Percentiles rank a stretch among this genome's conserved stretches.
phyloP scores from a whole-genome alignment of 2,329 filamentous ascomycete species.

The Thielaviopsis ethacetica region DNA sequence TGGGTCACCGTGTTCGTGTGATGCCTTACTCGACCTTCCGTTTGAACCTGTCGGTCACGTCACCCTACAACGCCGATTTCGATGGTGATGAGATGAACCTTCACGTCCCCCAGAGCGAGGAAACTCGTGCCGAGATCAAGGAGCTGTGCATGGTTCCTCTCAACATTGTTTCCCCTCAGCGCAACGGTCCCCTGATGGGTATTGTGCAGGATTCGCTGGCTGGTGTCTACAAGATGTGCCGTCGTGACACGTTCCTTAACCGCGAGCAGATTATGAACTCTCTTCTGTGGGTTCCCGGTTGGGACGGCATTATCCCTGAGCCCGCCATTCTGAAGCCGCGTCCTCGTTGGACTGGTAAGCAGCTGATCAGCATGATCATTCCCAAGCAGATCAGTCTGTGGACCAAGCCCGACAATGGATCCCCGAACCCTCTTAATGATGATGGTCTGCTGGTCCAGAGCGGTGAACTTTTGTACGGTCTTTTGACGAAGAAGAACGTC shows the following conservation, averaged over 20 bases:
- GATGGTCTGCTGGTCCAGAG: constrained; percentile 69
- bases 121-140: constrained; percentile 85
- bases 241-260: constrained; percentile 77
- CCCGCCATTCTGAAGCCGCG: constrained; percentile 89
- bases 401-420: constrained; percentile 42
- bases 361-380: constrained; percentile 87
- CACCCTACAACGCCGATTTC: constrained; percentile 99
- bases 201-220: constrained; percentile 97
- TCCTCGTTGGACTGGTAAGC: constrained; percentile 94
- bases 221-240: constrained; percentile 91
- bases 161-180: constrained; percentile 95
- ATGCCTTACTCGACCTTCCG: constrained; percentile 99
- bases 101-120: constrained; percentile 94
- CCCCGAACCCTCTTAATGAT: constrained; percentile 51
- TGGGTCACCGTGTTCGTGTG: constrained; percentile 92
- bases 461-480: constrained; percentile 78
- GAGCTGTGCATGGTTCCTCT: constrained; percentile 95
- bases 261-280: constrained; percentile 93
- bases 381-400: constrained; percentile 72
- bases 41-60: constrained; percentile 91
- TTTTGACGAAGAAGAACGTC: constrained; percentile 85
- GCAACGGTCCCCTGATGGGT: constrained; percentile 96
- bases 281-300: constrained; percentile 92
- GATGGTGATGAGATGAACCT: constrained; percentile 99
- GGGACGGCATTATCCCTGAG: constrained; percentile 86